Base-by-base conservation (phyloP, 768 basidiomycete species). In the Suillus brevipes region DNA sequence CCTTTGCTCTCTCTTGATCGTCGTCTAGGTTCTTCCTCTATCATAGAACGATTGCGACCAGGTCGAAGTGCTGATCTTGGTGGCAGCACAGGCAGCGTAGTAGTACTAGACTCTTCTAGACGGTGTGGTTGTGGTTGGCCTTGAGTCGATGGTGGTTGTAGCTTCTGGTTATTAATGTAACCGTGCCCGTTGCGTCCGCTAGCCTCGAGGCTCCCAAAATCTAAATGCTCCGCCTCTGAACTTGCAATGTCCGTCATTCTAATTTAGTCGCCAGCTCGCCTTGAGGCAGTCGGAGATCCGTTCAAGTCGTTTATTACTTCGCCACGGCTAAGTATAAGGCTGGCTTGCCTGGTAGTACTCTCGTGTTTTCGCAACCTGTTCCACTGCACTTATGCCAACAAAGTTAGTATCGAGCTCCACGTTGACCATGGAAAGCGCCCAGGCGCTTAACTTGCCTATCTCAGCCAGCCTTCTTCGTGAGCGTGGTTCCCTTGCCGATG, bases 11-110 rank as follows among this genome's bases (percentile, higher is more conserved):
- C 40, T 55, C 53, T 36, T 55, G 53, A 55, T 55, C 20, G 31
- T 55, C 53, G 31, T 55, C 34, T 36, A 36, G 20, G 12, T 42
- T 59, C 38, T 40, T 59, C 38, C 18, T 12, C 38, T 28, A 40
- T 9, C 23, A 28, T 23, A 18, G 38, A 28, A 42, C 34, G 34
- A 36, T 77, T 74, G 65, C 75, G 63, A 68, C 73, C 60, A 28
- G 62, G 75, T 58, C 71, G 75, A 61, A 73, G 73, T 65, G 74
- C 75, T 25, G 74, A 73, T 60, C 75, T 74, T 12, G 75, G 73
- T 65, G 77, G 71, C 58, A 77, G 71, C 50, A 68, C 68, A 58
- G 72, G 67, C 67, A 74, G 70, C 66, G 37, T 20, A 25, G 14
- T 28, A 7, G 14, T 50, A 14, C 47, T 49, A 56, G 66, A 20